Conservation (phyloP, 2,329 filamentous ascomycete species). For the Nothopassalora personata region DNA sequence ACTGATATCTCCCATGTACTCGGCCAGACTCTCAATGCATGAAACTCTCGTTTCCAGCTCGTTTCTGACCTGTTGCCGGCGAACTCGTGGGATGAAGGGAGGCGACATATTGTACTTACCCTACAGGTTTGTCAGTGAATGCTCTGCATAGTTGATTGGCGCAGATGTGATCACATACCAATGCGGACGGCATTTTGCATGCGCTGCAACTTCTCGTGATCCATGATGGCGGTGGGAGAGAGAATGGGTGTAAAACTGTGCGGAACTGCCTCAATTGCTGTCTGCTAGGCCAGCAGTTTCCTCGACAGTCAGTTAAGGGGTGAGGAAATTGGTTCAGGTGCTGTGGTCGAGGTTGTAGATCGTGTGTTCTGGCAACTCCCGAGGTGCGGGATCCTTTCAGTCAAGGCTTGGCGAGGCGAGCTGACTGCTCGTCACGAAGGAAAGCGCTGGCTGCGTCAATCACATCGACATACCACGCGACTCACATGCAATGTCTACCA, state of each 20-base stretch:
- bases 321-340: not conserved
- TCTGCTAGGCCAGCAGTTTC: slow-evolving; percentile 19
- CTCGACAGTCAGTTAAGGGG: slow-evolving; percentile 17
- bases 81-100: not conserved
- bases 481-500: too few species aligned
- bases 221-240: slow-evolving; percentile 42
- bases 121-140: slow-evolving; percentile 26
- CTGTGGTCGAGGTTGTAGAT: not conserved
- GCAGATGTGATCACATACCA: slow-evolving; percentile 51
- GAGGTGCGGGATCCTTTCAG: not conserved
- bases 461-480: too few species aligned
- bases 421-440: too few species aligned
- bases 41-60: not conserved
- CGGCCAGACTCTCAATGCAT: not conserved
- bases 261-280: slow-evolving; percentile 19
- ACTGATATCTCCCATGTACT: slow-evolving; percentile 5
- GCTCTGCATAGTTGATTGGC: not conserved
- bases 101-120: slow-evolving; percentile 26
- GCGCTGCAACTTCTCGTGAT: slow-evolving; percentile 61
- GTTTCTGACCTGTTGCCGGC: not conserved
- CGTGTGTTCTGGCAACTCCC: not conserved
- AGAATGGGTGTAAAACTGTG: slow-evolving; percentile 4
- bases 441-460: too few species aligned
- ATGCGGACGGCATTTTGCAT: slow-evolving; percentile 64
- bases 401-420: not conserved